Percentiles rank a stretch among this genome's conserved stretches.
Evolutionary conservation across 208 protist genomes (phyloP).

Genomic region (Herpetomonas tarakana): DNA sequence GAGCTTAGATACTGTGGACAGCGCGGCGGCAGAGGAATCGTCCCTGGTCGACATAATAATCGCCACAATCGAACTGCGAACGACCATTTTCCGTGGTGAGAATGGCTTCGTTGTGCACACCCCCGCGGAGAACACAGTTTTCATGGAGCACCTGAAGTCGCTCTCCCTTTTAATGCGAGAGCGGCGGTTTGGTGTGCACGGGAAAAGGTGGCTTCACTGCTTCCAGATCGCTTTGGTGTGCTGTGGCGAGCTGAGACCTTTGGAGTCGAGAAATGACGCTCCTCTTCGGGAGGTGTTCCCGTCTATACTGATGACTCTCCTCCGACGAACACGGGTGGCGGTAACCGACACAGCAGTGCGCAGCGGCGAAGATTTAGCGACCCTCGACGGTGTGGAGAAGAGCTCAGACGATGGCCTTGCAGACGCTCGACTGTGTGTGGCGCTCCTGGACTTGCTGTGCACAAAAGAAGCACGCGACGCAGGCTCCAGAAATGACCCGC

Average conservation of each 20-base stretch:
- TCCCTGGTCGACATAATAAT: slow-evolving; percentile 9
- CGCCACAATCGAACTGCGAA: neutral
- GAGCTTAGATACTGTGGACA: neutral
- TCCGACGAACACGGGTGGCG: neutral
- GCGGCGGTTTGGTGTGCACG: slow-evolving; percentile 1
- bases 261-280: neutral
- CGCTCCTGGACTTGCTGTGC: neutral
- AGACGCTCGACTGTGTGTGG: neutral
- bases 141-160: slow-evolving; percentile 2
- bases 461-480: neutral
- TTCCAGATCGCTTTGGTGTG: slow-evolving; percentile 14
- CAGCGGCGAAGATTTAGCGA: neutral
- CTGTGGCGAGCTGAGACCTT: slow-evolving; percentile 6
- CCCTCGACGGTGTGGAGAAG: neutral
- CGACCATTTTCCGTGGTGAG: neutral
- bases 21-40: neutral
- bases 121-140: neutral
- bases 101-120: neutral
- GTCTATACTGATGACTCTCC: neutral
- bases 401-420: neutral
- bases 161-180: slow-evolving; percentile 6
- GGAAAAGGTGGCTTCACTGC: slow-evolving; percentile 2
- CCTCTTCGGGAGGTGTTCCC: neutral
- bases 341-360: neutral
- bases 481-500: neutral